These are phyloP conservation scores for Hymenoscyphus repandus DNA, from an alignment of 2,329 filamentous ascomycete species.

Conservation along the genomic window DNA sequence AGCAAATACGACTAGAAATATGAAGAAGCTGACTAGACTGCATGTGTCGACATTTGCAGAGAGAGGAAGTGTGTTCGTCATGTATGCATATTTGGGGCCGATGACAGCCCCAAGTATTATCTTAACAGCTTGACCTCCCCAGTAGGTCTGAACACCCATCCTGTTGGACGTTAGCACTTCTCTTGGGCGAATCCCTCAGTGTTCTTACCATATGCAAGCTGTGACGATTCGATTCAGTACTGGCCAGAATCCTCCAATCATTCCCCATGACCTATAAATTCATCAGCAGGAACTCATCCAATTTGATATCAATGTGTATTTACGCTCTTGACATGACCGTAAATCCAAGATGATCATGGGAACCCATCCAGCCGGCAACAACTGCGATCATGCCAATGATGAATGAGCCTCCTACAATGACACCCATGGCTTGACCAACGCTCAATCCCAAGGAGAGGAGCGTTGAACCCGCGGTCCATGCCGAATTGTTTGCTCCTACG, in stretches of 20 bases:
- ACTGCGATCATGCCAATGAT: conserved; percentile 32
- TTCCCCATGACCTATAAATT: conserved; percentile 24
- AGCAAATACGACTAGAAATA: conserved; percentile 28
- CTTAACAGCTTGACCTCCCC: conserved; percentile 29
- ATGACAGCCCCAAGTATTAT: conserved; percentile 31
- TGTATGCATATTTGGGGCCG: conserved; percentile 32
- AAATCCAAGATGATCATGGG: conserved; percentile 32
- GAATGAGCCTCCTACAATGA: conserved; percentile 31
- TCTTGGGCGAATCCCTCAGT: background rate
- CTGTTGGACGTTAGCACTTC: conserved; percentile 22
- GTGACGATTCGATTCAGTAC: conserved; percentile 31
- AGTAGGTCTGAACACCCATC: conserved; percentile 32
- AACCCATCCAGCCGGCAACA: conserved; percentile 33
- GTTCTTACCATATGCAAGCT: conserved; percentile 26
- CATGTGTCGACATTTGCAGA: conserved; percentile 33
- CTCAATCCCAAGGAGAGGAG: conserved; percentile 28
- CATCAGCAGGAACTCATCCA: background rate
- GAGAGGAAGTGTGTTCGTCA: conserved; percentile 33
- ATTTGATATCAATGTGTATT: background rate
- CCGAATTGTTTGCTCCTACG: conserved; percentile 25
- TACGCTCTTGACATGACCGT: conserved; percentile 29
- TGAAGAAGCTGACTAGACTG: conserved; percentile 29
- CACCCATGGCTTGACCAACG: conserved; percentile 29
- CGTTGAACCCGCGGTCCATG: conserved; percentile 28
- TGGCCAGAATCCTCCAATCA: conserved; percentile 32